Conservation (phyloP, 352 stramenopile species). For the Phytopythium sindhum region DNA sequence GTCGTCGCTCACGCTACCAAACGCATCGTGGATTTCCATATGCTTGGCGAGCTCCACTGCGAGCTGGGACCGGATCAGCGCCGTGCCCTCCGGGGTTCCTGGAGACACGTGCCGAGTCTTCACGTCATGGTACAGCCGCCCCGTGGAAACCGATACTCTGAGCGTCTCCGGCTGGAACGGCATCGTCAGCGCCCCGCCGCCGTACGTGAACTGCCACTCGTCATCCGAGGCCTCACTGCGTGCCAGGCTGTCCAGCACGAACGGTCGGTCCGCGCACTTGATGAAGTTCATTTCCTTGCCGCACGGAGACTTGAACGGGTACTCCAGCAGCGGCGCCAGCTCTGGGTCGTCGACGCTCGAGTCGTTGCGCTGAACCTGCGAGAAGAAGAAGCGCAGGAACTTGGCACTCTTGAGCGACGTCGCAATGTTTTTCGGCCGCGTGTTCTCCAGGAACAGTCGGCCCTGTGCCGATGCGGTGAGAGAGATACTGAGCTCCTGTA, state of each 20-base stretch:
- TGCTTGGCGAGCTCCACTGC: conserved; percentile 60
- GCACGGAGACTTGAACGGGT: conserved; percentile 68
- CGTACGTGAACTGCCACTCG: conserved; percentile 49
- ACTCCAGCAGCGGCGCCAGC: conserved; percentile 51
- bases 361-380: conserved; percentile 46
- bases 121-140: conserved; percentile 68
- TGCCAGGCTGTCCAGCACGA: conserved; percentile 70
- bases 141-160: conserved; percentile 60
- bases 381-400: conserved; percentile 84
- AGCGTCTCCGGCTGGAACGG: conserved; percentile 52
- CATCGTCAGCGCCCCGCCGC: conserved; percentile 49
- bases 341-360: conserved; percentile 15
- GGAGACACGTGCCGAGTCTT: conserved; percentile 39
- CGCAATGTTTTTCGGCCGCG: conserved; percentile 79
- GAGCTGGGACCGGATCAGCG: conserved; percentile 67
- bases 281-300: conserved; percentile 87
- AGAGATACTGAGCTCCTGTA: too few relatives aligned
- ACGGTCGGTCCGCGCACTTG: conserved; percentile 75
- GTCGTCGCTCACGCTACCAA: conserved; percentile 9
- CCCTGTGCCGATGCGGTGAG: conserved; percentile 22
- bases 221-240: conserved; percentile 12
- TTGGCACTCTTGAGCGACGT: conserved; percentile 81
- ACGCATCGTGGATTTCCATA: conserved; percentile 48
- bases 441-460: conserved; percentile 76
- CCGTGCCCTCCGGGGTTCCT: conserved; percentile 32